Conservation (phyloP, 306 rosid species). For the Vachellia pachyceras region DNA sequence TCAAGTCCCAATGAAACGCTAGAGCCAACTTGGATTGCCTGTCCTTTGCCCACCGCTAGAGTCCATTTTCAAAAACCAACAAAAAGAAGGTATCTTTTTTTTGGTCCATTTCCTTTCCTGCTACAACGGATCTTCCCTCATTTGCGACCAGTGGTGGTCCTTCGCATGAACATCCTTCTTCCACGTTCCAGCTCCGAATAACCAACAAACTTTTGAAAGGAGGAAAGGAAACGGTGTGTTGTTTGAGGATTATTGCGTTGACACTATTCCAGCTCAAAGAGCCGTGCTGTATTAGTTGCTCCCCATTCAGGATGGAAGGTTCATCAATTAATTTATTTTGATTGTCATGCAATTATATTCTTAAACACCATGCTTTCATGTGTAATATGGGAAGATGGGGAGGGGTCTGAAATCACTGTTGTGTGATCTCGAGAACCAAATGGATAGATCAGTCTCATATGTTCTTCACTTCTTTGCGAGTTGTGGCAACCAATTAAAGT, state of each 20-base stretch:
- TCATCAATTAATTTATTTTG: neutral
- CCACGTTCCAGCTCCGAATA: neutral
- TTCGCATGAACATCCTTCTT: neutral
- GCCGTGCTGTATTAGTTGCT: neutral
- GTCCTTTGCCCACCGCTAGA: neutral
- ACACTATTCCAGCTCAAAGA: neutral
- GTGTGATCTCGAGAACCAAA: constrained; percentile 36
- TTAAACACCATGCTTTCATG: neutral
- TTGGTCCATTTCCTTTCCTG: neutral
- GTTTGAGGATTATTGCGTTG: too few species aligned
- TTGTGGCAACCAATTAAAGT: constrained; percentile 6
- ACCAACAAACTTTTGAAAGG: neutral
- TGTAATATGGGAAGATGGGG: neutral
- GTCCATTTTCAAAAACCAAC: neutral
- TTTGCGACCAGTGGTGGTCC: neutral
- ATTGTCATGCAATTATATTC: neutral
- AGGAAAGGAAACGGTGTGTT: too few species aligned
- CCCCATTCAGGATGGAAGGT: too few species aligned
- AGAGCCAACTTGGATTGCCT: neutral
- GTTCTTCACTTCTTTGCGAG: neutral
- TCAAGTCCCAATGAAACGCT: constrained; percentile 11
- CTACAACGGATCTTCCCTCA: neutral
- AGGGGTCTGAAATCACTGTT: neutral
- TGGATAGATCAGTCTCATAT: constrained; percentile 37
- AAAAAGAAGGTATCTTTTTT: neutral